These are phyloP conservation scores for Aspergillus baeticus DNA, from an alignment of 495 filamentous ascomycete genomes.

Conservation along the genomic window DNA sequence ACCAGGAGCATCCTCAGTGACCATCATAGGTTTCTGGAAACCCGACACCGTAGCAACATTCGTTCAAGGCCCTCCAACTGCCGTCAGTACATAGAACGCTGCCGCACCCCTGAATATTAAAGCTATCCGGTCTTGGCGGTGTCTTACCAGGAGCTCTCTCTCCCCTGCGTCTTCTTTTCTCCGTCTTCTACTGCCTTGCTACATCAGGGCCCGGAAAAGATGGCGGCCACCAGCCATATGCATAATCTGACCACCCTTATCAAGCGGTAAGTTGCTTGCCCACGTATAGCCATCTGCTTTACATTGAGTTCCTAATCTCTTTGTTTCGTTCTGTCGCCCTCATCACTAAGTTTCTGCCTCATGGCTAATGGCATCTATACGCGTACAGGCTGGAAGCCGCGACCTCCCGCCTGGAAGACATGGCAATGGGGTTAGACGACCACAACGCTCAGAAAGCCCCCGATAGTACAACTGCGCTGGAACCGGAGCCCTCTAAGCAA, in stretches of 20 bases:
- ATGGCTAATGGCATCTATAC: slow-evolving; percentile 26
- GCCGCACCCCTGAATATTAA: background rate
- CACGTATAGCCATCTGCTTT: slow-evolving; percentile 1
- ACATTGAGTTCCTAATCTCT: background rate
- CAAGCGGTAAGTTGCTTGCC: slow-evolving; percentile 71
- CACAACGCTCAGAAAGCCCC: slow-evolving; percentile 52
- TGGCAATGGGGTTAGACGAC: slow-evolving; percentile 68
- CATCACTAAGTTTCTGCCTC: background rate
- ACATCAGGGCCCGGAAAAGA: slow-evolving; percentile 26
- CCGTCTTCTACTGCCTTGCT: slow-evolving; percentile 20
- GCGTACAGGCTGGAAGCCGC: slow-evolving; percentile 86
- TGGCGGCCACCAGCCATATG: slow-evolving; percentile 68
- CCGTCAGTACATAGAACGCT: background rate
- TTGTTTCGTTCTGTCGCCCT: background rate
- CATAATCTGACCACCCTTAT: slow-evolving; percentile 96
- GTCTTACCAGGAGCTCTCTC: background rate
- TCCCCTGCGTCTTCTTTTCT: background rate
- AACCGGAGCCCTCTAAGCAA: slow-evolving; percentile 40
- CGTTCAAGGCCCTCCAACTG: slow-evolving; percentile 1
- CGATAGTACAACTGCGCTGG: slow-evolving; percentile 37
- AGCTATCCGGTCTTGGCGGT: background rate
- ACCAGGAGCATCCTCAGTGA: slow-evolving; percentile 21
- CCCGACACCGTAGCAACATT: slow-evolving; percentile 19
- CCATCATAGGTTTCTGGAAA: slow-evolving; percentile 6
- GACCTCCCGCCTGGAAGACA: slow-evolving; percentile 93